A percentile compares a stretch with the other conserved stretches of the same genome.
Conservation (phyloP, 352 stramenopile species). For the Pilasporangium apinafurcum region DNA sequence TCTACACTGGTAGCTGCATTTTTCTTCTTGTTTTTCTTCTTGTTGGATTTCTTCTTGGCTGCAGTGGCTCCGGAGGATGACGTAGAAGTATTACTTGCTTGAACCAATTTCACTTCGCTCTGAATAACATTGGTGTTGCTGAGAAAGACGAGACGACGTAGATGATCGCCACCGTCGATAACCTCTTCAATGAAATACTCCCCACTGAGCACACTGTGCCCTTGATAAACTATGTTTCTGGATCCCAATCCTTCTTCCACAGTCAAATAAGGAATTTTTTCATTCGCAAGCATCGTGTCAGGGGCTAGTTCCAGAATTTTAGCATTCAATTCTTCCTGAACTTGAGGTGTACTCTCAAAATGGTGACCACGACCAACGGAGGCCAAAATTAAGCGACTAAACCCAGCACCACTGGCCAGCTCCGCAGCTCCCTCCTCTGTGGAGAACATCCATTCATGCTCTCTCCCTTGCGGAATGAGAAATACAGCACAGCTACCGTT, state of each 20-base stretch:
- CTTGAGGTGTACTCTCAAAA: constrained; percentile 55
- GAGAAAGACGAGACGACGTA: constrained; percentile 69
- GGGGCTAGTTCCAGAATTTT: constrained; percentile 62
- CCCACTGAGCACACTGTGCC: constrained; percentile 40
- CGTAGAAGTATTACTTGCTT: background rate
- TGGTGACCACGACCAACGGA: constrained; percentile 48
- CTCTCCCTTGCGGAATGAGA: constrained; percentile 69
- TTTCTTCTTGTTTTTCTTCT: constrained; percentile 65
- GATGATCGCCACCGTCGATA: constrained; percentile 27
- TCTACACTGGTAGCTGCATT: constrained; percentile 27
- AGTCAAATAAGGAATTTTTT: constrained; percentile 70
- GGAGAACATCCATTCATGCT: constrained; percentile 81
- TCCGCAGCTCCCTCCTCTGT: constrained; percentile 60
- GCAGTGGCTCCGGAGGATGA: constrained; percentile 1
- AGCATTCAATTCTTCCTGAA: constrained; percentile 67
- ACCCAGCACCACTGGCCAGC: constrained; percentile 50
- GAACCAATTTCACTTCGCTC: constrained; percentile 55
- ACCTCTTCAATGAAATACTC: constrained; percentile 75
- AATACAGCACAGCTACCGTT: constrained; percentile 66
- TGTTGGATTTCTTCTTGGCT: constrained; percentile 45
- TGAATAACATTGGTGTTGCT: constrained; percentile 72
- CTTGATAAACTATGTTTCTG: constrained; percentile 51
- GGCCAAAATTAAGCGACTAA: constrained; percentile 71
- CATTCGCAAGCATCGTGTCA: constrained; percentile 26
- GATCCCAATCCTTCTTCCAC: constrained; percentile 52